These are phyloP conservation scores for Brassica napus DNA, from an alignment of 345 rosid species.

Conservation along the genomic window DNA sequence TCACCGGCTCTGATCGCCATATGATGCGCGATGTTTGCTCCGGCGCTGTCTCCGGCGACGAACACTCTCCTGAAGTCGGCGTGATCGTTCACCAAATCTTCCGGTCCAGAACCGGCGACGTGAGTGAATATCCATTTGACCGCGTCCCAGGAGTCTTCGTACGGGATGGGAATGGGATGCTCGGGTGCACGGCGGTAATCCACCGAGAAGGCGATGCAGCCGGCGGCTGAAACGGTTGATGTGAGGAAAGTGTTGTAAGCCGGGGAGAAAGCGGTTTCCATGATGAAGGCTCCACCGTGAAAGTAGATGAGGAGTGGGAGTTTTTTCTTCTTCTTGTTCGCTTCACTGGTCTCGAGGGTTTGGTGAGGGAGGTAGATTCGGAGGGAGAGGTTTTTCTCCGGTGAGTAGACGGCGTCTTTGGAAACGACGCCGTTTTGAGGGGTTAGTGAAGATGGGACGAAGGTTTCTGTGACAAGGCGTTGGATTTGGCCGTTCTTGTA, in stretches of 20 bases:
- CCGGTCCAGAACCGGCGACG: conserved; percentile 33
- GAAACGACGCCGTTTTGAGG: not conserved
- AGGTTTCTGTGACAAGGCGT: not conserved
- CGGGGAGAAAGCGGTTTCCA: conserved; percentile 38
- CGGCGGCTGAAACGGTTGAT: conserved; percentile 45
- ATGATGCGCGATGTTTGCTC: conserved; percentile 2
- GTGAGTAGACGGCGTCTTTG: not conserved
- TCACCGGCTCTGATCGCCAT: not conserved
- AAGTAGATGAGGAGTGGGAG: conserved; percentile 55
- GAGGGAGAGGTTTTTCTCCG: conserved; percentile 1
- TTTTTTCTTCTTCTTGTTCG: not conserved
- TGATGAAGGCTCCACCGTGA: conserved; percentile 53
- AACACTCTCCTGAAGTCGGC: conserved; percentile 45
- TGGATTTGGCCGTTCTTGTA: conserved; percentile 2
- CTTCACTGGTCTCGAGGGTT: not conserved
- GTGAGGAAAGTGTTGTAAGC: conserved; percentile 35
- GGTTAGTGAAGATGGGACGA: not conserved
- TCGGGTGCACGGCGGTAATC: conserved; percentile 50
- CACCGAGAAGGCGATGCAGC: conserved; percentile 42
- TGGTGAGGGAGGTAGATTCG: not conserved
- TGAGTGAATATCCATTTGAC: conserved; percentile 47
- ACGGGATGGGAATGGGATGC: conserved; percentile 47
- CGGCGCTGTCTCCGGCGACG: conserved; percentile 48
- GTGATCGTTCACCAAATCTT: conserved; percentile 43
- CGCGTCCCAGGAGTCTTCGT: conserved; percentile 56